Evolutionary conservation across 352 stramenopile species (phyloP).

Genomic region (Phytophthora pisi): DNA sequence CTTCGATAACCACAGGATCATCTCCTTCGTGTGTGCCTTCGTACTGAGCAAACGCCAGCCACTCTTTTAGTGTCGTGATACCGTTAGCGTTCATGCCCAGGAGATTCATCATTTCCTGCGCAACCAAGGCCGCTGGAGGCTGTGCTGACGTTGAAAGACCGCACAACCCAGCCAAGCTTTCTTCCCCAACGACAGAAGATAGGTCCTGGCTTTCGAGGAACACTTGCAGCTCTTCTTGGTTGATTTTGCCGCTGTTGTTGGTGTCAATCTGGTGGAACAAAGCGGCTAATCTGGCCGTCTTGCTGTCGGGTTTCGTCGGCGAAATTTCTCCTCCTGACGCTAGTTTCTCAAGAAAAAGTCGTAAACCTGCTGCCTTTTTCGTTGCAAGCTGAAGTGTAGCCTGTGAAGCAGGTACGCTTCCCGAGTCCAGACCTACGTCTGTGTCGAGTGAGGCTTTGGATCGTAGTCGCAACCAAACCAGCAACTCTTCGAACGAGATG

Average conservation of each 20-base stretch:
- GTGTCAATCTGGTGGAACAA: constrained; percentile 59
- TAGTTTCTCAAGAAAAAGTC: constrained; percentile 29
- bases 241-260: constrained; percentile 64
- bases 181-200: constrained; percentile 9
- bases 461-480: constrained; percentile 65
- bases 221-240: constrained; percentile 47
- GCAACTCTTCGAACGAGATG: constrained; percentile 74
- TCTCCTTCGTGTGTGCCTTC: constrained; percentile 5
- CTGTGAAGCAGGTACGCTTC: neutral
- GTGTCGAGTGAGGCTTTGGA: constrained; percentile 3
- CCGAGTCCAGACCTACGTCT: neutral
- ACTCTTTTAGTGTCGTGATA: constrained; percentile 62
- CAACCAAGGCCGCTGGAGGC: constrained; percentile 14
- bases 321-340: neutral
- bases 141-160: constrained; percentile 15
- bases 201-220: constrained; percentile 44
- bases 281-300: constrained; percentile 22
- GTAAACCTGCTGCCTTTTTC: constrained; percentile 23
- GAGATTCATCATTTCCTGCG: constrained; percentile 42
- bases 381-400: constrained; percentile 17
- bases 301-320: neutral
- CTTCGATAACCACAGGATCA: constrained; percentile 30
- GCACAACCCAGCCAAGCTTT: constrained; percentile 21
- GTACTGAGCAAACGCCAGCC: constrained; percentile 45
- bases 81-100: constrained; percentile 65